phyloP scores from a whole-genome alignment of 257 asterid genomes.

The Gentiana straminea region DNA sequence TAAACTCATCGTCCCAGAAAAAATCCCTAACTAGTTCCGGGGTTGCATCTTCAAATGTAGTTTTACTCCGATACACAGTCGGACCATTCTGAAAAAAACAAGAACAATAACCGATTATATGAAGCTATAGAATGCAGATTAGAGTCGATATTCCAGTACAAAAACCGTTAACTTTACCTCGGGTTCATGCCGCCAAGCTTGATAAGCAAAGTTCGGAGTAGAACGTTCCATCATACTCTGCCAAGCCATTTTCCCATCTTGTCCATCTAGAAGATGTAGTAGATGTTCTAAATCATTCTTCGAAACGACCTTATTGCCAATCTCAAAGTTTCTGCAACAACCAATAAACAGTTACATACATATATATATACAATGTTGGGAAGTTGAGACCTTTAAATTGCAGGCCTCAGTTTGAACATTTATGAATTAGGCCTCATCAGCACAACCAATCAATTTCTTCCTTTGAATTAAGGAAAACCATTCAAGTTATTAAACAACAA shows the following conservation, averaged over 20 bases:
- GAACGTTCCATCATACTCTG: constrained; percentile 89
- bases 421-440: no score
- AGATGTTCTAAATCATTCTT: constrained; percentile 71
- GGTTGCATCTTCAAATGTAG: constrained; percentile 82
- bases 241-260: constrained; percentile 79
- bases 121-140: no score
- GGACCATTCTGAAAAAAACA: constrained; percentile 54
- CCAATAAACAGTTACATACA: no score
- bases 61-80: constrained; percentile 55
- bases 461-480: no score
- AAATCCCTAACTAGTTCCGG: constrained; percentile 81
- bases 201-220: constrained; percentile 69
- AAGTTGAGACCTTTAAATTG: no score
- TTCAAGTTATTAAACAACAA: no score
- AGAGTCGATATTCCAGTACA: no score
- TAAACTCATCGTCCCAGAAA: constrained; percentile 95
- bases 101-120: constrained; percentile 1
- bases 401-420: no score
- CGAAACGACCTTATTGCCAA: constrained; percentile 33
- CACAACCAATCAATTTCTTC: no score
- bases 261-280: constrained; percentile 48
- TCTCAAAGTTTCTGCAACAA: constrained; percentile 24
- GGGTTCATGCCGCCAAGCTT: constrained; percentile 97
- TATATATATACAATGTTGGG: no score
- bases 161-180: constrained; percentile 32